Percentiles rank a stretch among this genome's conserved stretches.
Evolutionary conservation across 371 early-diverging fungal genomes (phyloP).

Genomic region (Mucor mucedo): DNA sequence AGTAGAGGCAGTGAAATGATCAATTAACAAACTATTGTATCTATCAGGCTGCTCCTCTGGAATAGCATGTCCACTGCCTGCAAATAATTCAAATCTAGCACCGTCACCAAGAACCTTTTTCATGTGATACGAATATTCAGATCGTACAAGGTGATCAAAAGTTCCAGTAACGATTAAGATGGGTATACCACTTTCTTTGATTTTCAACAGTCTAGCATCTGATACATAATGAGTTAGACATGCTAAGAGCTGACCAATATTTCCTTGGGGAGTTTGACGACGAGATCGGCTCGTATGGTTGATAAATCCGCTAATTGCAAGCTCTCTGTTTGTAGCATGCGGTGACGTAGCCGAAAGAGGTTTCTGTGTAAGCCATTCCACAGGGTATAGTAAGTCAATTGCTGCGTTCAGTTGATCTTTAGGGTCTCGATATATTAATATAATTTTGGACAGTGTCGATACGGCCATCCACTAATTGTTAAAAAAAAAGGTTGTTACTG

Average conservation of each 20-base stretch:
- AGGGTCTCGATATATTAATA: constrained; percentile 34
- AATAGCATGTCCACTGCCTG: constrained; percentile 52
- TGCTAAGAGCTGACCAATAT: constrained; percentile 43
- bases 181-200: constrained; percentile 37
- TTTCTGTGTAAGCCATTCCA: constrained; percentile 35
- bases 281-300: constrained; percentile 25
- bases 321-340: constrained; percentile 39
- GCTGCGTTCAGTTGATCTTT: constrained; percentile 42
- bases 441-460: constrained; percentile 38
- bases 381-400: constrained; percentile 43
- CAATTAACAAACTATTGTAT: constrained; percentile 40
- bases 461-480: constrained; percentile 37
- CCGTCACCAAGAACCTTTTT: constrained; percentile 27
- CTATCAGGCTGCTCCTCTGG: constrained; percentile 44
- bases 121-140: constrained; percentile 41
- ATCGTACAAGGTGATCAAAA: constrained; percentile 38
- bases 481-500: neutral
- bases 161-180: constrained; percentile 50
- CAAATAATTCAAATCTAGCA: constrained; percentile 40
- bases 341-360: constrained; percentile 16
- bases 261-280: constrained; percentile 41
- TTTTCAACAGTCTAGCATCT: constrained; percentile 35
- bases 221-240: constrained; percentile 46
- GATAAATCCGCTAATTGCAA: constrained; percentile 34
- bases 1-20: constrained; percentile 21